Percentiles rank a stretch among this genome's conserved stretches.
Evolutionary conservation across 306 rosid species (phyloP).

Genomic region (Castanospermum australe): DNA sequence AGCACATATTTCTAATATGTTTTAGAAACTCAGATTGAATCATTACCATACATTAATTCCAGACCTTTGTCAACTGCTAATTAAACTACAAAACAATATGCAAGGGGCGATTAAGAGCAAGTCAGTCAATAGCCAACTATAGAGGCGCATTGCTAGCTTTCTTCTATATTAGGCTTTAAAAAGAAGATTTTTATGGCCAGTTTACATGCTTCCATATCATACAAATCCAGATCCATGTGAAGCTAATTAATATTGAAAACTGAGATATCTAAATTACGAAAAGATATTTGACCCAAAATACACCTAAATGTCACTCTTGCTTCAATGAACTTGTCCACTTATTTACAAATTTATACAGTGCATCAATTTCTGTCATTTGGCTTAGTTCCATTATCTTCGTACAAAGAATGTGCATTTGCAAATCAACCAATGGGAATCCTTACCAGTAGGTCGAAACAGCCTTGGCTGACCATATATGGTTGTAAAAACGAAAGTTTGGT

Average conservation of each 20-base stretch:
- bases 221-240: not conserved
- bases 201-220: not conserved
- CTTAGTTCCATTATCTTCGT: slow-evolving; percentile 10
- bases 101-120: not conserved
- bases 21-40: not conserved
- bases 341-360: not conserved
- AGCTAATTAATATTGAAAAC: not conserved
- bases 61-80: not conserved
- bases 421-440: slow-evolving; percentile 28
- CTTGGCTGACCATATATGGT: slow-evolving; percentile 92
- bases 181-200: not conserved
- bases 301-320: not conserved
- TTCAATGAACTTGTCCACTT: not conserved
- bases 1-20: not conserved
- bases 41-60: not conserved
- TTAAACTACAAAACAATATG: slow-evolving; percentile 10
- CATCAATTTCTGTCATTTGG: not conserved
- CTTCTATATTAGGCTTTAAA: not conserved
- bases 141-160: not conserved
- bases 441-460: slow-evolving; percentile 97
- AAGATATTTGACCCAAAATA: not conserved
- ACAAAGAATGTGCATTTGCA: slow-evolving; percentile 8
- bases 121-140: not conserved
- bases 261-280: not conserved
- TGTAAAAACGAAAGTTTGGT: slow-evolving; percentile 86